Evolutionary conservation across 331 rosid genomes (phyloP), one percentile per base, ranked within the genome.

Genomic region (Acacia concinna): DNA sequence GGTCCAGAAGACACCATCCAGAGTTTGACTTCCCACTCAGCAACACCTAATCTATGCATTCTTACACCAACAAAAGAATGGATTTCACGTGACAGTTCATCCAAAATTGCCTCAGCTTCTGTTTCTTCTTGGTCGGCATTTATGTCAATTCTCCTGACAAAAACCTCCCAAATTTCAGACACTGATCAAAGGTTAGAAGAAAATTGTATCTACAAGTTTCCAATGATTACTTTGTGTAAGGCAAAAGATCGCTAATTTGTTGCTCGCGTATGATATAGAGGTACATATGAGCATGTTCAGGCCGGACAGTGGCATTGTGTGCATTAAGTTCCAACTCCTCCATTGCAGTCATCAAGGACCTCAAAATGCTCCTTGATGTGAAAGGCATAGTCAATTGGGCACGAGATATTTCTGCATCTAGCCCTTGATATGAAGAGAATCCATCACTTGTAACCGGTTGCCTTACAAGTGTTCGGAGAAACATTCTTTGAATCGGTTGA

Each of bases 21-120:
- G 72, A 96, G 90, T 88, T 96, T 96, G 87, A 93, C 90, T 93
- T 96, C 99, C 99, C 99, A 96, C 78, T 89, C 97, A 85, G 89
- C 88, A 56, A 96, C 99, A 31, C 97, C 97, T 85, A 96, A 89
- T 84, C 94, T 91, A 74, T 96, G 98, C 99, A 96, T 93, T 90
- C 95, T 93, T 47, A 93, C 98, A 65, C 99, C 99, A 76, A 93
- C 89, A 79, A 83, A 89, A 18, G 92, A 86, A 80, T 96, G 99
- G 80, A 96, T 91, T 85, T 90, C 91, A 73, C 59, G 81, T 67
- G 96, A 91, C 79, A 93, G 69, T 76, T 89, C 93, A 80, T 87
- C 86, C 87, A 96, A 89, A 80, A 90, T 79, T 11, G 83, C 83
- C 88, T 84, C 94, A 71, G 87, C 91, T 79, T 83, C 85, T 76